Base-by-base conservation (phyloP, 257 asterid species). In the Fraxinus americana region DNA sequence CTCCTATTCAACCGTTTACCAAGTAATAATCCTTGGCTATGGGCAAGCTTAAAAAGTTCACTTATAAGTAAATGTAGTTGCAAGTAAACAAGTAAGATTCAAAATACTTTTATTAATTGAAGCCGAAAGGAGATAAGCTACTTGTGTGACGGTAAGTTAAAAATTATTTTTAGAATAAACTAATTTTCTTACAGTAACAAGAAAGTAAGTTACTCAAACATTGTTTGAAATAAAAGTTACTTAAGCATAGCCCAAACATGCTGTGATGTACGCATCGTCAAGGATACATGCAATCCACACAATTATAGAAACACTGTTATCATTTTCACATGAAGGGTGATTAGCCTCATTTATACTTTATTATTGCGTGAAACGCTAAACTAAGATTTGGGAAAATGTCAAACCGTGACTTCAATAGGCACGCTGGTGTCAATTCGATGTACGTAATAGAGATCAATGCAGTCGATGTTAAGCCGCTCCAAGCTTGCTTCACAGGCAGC, bases 331-430 rank as follows among this genome's bases (percentile, higher is more conserved):
- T 27, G 8, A 27, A 23, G 17, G 36, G 27, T 25, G 17, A 59
- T 59, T 4, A 4, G n/a, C 6, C 36, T 63, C 17, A 23, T 59
- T 59, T 63, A 63, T 25, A 63, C 29, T 57, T 27, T 19, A 63
- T 9, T 3, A 63, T 6, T 17, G 1, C 13, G 12, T 2, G 19
- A 23, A 63, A 63, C 29, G 69, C 36, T 23, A 27, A 63, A 63
- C 19, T 10, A 63, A 8, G 67, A 4, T 27, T 16, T 21, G 32
- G 9, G 32, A 77, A 59, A 66, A 79, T 21, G 63, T 63, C 85
- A 54, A 71, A 82, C 89, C 87, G 89, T 85, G 85, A 85, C 85
- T 85, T 85, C 89, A 45, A 85, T 85, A 10, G 89, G 89, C 59
- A 79, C 67, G 17, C 72, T 39, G 19, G 78, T 80, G 39, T 85